Base-by-base conservation (phyloP, 1,139 yeast species). In the Groenewaldozyma auringiensis region DNA sequence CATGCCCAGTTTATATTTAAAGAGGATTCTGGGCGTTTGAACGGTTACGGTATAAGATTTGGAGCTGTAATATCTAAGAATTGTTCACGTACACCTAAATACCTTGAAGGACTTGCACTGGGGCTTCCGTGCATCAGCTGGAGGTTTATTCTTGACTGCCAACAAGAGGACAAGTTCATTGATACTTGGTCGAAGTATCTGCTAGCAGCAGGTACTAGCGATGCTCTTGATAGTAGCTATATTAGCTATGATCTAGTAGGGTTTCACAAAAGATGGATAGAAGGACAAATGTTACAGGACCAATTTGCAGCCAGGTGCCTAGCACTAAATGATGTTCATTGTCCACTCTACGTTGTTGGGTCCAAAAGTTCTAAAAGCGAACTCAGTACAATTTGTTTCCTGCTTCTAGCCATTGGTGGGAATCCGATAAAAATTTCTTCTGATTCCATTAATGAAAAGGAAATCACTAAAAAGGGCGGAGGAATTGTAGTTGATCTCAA, bases 71-170 rank as follows among this genome's bases (percentile, higher is more conserved):
- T 87, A 1, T 73, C 94, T 0, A 72, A 72, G 37, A 71, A 69
- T 18, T 71, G 72, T 52, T 71, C 77, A 31, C 70, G 95, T 38
- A 84, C 87, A 46, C 74, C 82, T 18, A 87, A 87, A 58, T 89
- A 83, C 58, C 63, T 88, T n/a, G 94, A 87, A 58, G 79, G 85
- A 0, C 65, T 88, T n/a, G 87, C 94, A 0, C 62, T 88, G 38
- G 94, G 94, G 1, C 87, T 95, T 95, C 97, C 97, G 1, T 75
- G 87, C 17, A 58, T 89, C 29, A 79, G 86, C 2, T 74, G 75
- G 50, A 62, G 67, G 13, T 88, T 75, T 54, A 69, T 89, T 8
- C 62, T 65, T n/a, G 83, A 81, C 51, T 74, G 83, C 47, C 56
- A 76, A 1, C 39, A 44, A 13, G 60, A 63, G 14, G 58, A 68